Evolutionary conservation across 176 grass and related monocot genomes (phyloP).

Genomic region (Stipa capillata): DNA sequence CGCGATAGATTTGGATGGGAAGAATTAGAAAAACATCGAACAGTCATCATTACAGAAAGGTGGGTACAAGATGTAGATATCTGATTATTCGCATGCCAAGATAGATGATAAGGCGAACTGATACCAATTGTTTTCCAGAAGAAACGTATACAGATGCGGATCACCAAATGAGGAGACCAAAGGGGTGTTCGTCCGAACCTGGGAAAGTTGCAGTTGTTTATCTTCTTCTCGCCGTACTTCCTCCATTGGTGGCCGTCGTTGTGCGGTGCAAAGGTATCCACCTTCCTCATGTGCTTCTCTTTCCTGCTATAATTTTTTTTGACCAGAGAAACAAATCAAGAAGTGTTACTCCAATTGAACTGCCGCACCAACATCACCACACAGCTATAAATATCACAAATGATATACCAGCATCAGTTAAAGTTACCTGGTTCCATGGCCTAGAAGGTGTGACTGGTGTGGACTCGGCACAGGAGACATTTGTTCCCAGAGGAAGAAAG

Average conservation of each 20-base stretch:
- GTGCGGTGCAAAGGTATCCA: conserved; percentile 58
- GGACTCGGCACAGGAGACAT: conserved; percentile 51
- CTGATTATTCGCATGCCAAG: background rate
- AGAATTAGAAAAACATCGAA: background rate
- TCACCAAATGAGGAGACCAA: background rate
- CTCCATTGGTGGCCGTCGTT: conserved; percentile 87
- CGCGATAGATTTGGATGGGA: background rate
- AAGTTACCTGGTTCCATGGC: conserved; percentile 36
- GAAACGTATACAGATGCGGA: background rate
- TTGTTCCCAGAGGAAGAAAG: background rate
- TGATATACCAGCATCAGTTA: background rate
- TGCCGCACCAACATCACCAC: background rate
- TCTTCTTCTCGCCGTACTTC: conserved; percentile 94
- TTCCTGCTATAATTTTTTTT: conserved; percentile 24
- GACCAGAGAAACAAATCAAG: background rate
- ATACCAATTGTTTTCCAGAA: background rate
- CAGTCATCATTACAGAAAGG: background rate
- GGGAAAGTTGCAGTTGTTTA: conserved; percentile 56
- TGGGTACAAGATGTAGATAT: background rate
- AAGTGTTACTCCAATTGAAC: background rate
- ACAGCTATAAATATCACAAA: background rate
- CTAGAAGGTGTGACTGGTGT: conserved; percentile 20
- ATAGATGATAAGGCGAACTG: background rate
- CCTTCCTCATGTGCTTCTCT: conserved; percentile 45
- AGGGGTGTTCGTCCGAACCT: background rate